Percentiles rank a stretch among this genome's conserved stretches.
Evolutionary conservation across 2,329 filamentous ascomycete species (phyloP).

Genomic region (Colletotrichum paranaense): DNA sequence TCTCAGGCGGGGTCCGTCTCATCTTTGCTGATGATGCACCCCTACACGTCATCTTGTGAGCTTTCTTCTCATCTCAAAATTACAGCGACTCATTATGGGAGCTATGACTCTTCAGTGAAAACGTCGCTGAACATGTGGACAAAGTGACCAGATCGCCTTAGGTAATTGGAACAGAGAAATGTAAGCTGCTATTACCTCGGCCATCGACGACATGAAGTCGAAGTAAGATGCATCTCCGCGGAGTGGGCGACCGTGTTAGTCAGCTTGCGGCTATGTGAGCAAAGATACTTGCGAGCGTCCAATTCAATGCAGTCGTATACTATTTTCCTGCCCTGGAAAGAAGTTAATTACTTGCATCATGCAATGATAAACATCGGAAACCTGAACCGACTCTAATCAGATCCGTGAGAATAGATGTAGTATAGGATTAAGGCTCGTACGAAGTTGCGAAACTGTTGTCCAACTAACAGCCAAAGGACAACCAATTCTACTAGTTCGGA

Average conservation of each 20-base stretch:
- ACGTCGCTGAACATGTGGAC: background rate
- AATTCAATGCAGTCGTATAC: background rate
- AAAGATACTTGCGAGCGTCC: background rate
- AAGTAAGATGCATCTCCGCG: background rate
- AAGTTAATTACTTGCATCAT: background rate
- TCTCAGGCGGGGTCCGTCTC: background rate
- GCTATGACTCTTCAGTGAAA: background rate
- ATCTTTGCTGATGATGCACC: background rate
- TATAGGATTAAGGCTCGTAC: background rate
- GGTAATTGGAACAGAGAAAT: background rate
- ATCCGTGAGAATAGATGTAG: background rate
- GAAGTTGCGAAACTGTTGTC: background rate
- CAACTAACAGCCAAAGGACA: background rate
- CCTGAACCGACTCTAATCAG: background rate
- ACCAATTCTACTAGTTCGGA: background rate
- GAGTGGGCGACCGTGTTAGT: background rate
- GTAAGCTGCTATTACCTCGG: background rate
- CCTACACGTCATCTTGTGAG: background rate
- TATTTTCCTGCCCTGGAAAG: background rate
- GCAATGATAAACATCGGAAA: background rate
- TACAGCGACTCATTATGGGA: background rate
- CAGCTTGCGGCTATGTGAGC: background rate
- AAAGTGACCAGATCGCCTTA: background rate
- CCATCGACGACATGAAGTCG: background rate
- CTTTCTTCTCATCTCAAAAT: background rate